Evolutionary conservation across 441 rosid species (phyloP), one percentile per base, ranked within the genome.

Genomic region (Arabidopsis hybrid): DNA sequence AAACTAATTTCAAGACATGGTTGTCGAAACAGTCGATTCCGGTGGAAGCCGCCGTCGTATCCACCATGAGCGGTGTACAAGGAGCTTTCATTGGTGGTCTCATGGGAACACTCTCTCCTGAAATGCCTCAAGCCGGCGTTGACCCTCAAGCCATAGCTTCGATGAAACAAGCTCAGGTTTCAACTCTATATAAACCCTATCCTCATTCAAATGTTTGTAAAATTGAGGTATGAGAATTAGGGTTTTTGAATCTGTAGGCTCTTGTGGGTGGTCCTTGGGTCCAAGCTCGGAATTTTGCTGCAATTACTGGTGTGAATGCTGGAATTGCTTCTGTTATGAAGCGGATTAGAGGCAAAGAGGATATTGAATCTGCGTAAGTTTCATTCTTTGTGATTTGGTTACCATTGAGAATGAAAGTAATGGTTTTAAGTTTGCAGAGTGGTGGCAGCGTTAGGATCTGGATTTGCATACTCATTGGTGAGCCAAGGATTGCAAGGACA

Each of bases 241-340:
- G 13, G 34, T 29, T 13, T 31, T 17, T 62, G 52, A 63, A 53
- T 31, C 8, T 45, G 18, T 65, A 94, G 97, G 97, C 97, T 69
- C 83, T 94, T 47, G 82, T 91, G 3, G 99, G 97, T 60, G 97
- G 99, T 9, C 99, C 97, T 4, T 83, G 90, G 85, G 76, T 86
- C 8, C 97, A 95, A 74, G 99, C 99, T 81, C 99, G 97, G 13
- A 95, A 95, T 66, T 92, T 92, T 68, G 97, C 97, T 46, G 94
- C 92, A 0, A 89, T 95, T 83, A 91, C 97, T 0, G 93, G 97
- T 42, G 95, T 90, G 8, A 92, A 92, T 84, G 92, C 99, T n/a
- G 97, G 97, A 60, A 89, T 95, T 67, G 81, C 97, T 8, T 86
- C 84, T 63, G 85, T 92, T 6, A 85, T 95, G 97, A 91, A 85